These are phyloP conservation scores for Penicillium antarcticum DNA, from an alignment of 495 filamentous ascomycete species.

Conservation along the genomic window DNA sequence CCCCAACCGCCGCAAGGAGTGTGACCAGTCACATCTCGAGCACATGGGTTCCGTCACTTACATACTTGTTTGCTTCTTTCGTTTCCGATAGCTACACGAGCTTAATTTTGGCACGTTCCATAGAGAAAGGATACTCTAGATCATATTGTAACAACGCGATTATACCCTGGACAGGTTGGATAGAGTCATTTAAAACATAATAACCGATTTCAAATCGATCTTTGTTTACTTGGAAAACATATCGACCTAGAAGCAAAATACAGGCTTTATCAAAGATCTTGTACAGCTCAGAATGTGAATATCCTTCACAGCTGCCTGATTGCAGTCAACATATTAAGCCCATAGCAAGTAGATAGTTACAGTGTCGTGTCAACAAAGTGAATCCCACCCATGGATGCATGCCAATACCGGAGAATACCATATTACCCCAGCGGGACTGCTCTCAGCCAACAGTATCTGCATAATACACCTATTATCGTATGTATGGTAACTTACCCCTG, in stretches of 20 bases:
- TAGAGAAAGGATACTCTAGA: too few species aligned
- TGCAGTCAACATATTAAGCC: neutral
- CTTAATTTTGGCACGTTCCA: neutral
- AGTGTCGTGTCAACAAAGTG: neutral
- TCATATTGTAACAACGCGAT: conserved; percentile 7
- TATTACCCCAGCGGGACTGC: neutral
- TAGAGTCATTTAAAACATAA: neutral
- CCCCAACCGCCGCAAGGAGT: conserved; percentile 10
- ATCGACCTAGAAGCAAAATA: neutral
- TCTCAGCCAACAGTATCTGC: neutral
- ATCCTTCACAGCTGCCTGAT: neutral
- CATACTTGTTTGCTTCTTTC: neutral
- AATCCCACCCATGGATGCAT: conserved; percentile 7
- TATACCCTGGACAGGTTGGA: neutral
- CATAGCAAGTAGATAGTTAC: neutral
- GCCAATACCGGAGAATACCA: neutral
- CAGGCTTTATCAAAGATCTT: neutral
- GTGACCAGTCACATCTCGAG: conserved; percentile 7
- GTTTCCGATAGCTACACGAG: neutral
- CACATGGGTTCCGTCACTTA: neutral
- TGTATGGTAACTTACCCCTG: conserved; percentile 11
- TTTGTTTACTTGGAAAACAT: conserved; percentile 7
- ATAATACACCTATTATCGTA: neutral
- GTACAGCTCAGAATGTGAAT: too few species aligned
- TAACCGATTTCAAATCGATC: neutral